phyloP scores from a whole-genome alignment of 805 yeast species.

The Saturnispora besseyi region DNA sequence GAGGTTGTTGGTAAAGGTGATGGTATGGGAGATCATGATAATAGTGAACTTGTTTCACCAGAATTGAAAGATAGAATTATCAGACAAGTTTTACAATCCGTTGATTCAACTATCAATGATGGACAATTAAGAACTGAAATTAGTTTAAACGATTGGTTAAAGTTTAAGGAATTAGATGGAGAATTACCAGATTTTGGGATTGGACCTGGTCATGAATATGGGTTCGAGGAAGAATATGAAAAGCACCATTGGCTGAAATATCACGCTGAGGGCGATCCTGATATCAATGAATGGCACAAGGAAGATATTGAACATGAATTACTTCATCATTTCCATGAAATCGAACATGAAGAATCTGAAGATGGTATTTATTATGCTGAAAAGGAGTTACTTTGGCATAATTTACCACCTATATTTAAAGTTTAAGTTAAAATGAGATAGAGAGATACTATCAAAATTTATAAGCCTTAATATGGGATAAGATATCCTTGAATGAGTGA shows the following conservation, averaged over 20 bases:
- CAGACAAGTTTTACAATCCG: constrained; percentile 41
- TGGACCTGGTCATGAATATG: constrained; percentile 84
- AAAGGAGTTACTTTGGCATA: constrained; percentile 5
- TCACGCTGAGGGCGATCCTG: constrained; percentile 74
- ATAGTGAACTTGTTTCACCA: constrained; percentile 49
- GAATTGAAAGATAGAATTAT: constrained; percentile 49
- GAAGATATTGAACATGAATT: constrained; percentile 87
- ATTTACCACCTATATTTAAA: constrained; percentile 4
- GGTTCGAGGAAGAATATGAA: constrained; percentile 88
- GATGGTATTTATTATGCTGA: constrained; percentile 35
- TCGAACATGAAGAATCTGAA: constrained; percentile 38
- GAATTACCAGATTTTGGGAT: constrained; percentile 85
- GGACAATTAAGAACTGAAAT: constrained; percentile 35
- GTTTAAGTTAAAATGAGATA: neutral
- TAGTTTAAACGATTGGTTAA: constrained; percentile 59
- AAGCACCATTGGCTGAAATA: constrained; percentile 88
- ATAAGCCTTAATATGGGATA: constrained; percentile 38
- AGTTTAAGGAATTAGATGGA: constrained; percentile 52
- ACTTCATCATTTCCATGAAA: constrained; percentile 78
- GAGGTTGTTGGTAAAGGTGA: constrained; percentile 79
- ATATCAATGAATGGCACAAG: constrained; percentile 67
- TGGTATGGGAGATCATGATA: constrained; percentile 77
- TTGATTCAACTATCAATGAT: constrained; percentile 45
- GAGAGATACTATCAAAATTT: neutral
- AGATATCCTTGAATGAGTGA: constrained; percentile 65